Percentiles rank a stretch among this genome's conserved stretches.
Evolutionary conservation across 495 filamentous ascomycete genomes (phyloP).

Genomic region (Penicillium simplicissimum): DNA sequence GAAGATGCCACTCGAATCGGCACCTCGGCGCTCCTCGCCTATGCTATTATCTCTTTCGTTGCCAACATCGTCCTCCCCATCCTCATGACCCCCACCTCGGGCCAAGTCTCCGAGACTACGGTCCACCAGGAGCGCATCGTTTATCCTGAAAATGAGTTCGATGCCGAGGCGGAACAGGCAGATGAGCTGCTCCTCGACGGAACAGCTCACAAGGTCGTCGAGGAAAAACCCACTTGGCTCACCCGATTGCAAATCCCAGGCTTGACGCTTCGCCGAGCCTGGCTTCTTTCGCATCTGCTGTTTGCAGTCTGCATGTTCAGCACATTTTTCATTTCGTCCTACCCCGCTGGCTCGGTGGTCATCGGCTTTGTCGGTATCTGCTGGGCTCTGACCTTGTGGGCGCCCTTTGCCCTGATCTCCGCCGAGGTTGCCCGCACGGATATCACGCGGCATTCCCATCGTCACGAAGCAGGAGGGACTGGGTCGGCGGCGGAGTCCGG

Average conservation of each 20-base stretch:
- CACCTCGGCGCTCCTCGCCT: conserved; percentile 83
- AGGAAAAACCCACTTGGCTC: conserved; percentile 39
- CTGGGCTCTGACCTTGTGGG: conserved; percentile 90
- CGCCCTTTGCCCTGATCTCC: conserved; percentile 87
- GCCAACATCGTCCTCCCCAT: conserved; percentile 81
- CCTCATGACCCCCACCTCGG: conserved; percentile 75
- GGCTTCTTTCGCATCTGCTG: conserved; percentile 77
- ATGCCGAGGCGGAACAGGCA: conserved; percentile 22
- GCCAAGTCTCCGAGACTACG: conserved; percentile 12
- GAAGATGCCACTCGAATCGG: conserved; percentile 79
- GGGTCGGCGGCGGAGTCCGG: neutral
- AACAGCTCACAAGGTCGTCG: conserved; percentile 4
- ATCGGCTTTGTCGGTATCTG: conserved; percentile 79
- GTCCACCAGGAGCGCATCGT: neutral
- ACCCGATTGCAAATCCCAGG: conserved; percentile 68
- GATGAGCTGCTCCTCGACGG: conserved; percentile 34
- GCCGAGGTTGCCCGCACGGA: conserved; percentile 82
- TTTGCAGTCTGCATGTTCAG: conserved; percentile 77
- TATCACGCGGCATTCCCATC: conserved; percentile 59
- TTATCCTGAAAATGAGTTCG: conserved; percentile 1
- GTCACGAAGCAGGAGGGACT: conserved; percentile 31
- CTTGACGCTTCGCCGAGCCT: conserved; percentile 82
- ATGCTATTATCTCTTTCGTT: conserved; percentile 75
- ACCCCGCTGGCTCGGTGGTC: conserved; percentile 66
- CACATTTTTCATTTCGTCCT: conserved; percentile 72